Conservation (phyloP, 371 early-diverging fungal species). For the Syncephalastrum contaminatum region DNA sequence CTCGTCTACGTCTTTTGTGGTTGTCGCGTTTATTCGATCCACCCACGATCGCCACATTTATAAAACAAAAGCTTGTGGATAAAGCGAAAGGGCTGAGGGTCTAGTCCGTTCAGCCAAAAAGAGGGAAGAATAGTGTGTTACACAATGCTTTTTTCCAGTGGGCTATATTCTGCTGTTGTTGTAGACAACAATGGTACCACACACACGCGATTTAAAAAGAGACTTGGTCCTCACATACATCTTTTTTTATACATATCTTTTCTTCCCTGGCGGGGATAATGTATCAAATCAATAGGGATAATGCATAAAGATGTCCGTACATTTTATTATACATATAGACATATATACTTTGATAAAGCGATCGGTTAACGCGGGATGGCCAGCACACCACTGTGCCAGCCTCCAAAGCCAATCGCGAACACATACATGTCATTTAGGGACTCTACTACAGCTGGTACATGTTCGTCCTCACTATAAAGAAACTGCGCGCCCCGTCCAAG, state of each 20-base stretch:
- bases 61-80: no score
- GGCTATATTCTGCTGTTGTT: no score
- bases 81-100: no score
- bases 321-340: neutral
- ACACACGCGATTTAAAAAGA: no score
- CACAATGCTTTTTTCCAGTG: no score
- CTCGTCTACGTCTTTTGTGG: slow-evolving; percentile 10
- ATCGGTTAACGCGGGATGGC: slow-evolving; percentile 16
- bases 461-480: neutral
- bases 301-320: neutral
- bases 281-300: neutral
- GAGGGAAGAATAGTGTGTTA: no score
- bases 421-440: slow-evolving; percentile 15
- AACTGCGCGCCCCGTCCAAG: slow-evolving; percentile 36
- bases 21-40: slow-evolving; percentile 43
- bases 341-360: no score
- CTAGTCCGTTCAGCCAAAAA: no score
- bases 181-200: no score
- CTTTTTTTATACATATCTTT: no score
- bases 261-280: no score
- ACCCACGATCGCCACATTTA: slow-evolving; percentile 51
- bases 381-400: slow-evolving; percentile 24
- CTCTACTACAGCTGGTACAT: slow-evolving; percentile 8
- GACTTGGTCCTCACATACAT: no score
- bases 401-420: slow-evolving; percentile 28